Percentiles rank a stretch among this genome's conserved stretches.
Evolutionary conservation across 768 basidiomycete species (phyloP).

Genomic region (Auriscalpium vulgare): DNA sequence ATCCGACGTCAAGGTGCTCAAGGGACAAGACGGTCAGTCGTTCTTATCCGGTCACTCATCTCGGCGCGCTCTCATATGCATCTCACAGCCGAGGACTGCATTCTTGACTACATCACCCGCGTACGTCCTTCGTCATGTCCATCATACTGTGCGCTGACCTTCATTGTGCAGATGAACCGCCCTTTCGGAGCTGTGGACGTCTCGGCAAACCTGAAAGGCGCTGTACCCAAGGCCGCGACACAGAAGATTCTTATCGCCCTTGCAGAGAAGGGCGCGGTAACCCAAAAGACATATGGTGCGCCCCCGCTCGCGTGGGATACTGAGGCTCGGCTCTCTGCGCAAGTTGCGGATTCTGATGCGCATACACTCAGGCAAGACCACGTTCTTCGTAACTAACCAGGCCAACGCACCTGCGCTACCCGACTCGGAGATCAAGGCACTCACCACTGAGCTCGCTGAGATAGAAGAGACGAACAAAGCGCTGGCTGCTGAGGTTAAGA

Average conservation of each 20-base stretch:
- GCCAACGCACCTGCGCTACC: constrained; percentile 59
- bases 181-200: constrained; percentile 91
- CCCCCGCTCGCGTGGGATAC: neutral
- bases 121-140: neutral
- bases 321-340: neutral
- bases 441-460: constrained; percentile 51
- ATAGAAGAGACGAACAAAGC: constrained; percentile 54
- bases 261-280: constrained; percentile 78
- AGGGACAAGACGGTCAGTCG: constrained; percentile 13
- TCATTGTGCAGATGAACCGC: constrained; percentile 67
- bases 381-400: constrained; percentile 84
- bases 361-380: constrained; percentile 58
- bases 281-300: constrained; percentile 78
- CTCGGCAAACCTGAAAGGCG: constrained; percentile 83
- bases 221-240: constrained; percentile 73
- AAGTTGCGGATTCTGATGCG: neutral
- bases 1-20: constrained; percentile 12
- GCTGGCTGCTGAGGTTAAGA: constrained; percentile 43
- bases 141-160: neutral
- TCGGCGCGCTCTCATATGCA: neutral
- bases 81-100: constrained; percentile 12
- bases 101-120: constrained; percentile 13
- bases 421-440: constrained; percentile 46
- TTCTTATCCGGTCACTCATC: neutral
- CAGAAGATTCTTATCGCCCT: constrained; percentile 78